These are phyloP conservation scores for Thecaphora thlaspeos DNA, from an alignment of 1,284 basidiomycete species.

Conservation along the genomic window DNA sequence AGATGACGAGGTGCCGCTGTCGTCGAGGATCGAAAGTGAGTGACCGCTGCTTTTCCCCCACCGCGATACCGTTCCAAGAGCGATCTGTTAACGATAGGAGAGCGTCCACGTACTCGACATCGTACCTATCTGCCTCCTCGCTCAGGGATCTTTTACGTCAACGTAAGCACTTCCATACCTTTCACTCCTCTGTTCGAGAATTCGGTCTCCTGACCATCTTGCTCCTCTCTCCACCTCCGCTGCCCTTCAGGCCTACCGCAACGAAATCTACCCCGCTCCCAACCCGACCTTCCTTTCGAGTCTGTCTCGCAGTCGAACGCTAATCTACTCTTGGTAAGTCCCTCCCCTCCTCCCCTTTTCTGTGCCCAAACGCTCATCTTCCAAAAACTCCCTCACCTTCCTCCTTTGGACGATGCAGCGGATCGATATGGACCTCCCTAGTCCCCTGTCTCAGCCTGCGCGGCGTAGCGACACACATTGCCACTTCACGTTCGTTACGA, in stretches of 20 bases:
- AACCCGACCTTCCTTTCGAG: constrained; percentile 76
- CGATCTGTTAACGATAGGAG: no score
- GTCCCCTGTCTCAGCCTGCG: constrained; percentile 85
- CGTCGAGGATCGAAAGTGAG: constrained; percentile 28
- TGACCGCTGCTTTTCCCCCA: no score
- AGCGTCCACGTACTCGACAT: no score
- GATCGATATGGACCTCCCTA: constrained; percentile 84
- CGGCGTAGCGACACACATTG: constrained; percentile 77
- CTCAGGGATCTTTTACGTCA: constrained; percentile 88
- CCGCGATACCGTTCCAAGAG: no score
- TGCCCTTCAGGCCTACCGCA: constrained; percentile 29
- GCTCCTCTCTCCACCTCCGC: no score
- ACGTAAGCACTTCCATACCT: constrained; percentile 61
- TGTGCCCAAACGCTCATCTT: no score
- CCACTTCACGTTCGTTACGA: constrained; percentile 69
- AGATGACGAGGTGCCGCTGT: constrained; percentile 58
- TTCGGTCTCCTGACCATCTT: no score
- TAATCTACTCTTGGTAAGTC: constrained; percentile 73
- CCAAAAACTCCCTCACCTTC: not conserved
- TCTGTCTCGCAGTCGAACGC: constrained; percentile 67
- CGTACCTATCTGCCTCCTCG: no score
- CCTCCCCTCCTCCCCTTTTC: no score
- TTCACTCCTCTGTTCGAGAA: no score
- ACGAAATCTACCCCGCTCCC: constrained; percentile 81
- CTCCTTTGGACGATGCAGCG: constrained; percentile 59